Evolutionary conservation across 345 rosid genomes (phyloP), one percentile per base, ranked within the genome.

Genomic region (Trapa incisa): DNA sequence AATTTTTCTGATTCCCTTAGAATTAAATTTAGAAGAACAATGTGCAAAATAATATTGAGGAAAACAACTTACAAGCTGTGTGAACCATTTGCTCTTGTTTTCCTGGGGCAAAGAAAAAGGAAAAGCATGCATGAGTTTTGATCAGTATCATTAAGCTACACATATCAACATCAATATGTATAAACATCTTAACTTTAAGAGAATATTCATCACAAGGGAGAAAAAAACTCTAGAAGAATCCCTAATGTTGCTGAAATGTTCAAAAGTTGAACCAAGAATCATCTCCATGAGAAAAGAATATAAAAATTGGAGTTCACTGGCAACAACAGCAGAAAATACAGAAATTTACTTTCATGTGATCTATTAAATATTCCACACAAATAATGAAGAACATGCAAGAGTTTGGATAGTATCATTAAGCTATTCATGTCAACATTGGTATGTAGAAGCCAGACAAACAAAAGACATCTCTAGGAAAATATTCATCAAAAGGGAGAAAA

Each of bases 31-130:
- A 32, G 38, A 54, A 58, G 13, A 58, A 58, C 32, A 58, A 58
- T 32, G 38, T 58, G 15, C 60, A 33, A n/a, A 54, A 35, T 4
- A 8, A 38, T 58, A 58, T 5, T 33, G 63, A 9, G 67, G n/a
- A 78, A 62, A 61, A 61, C 48, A 66, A 88, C 98, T 90, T 80
- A 91, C 97, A 65, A 70, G 88, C 75, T 70, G 78, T 54, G 69
- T 80, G 69, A 86, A 91, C 98, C 98, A 93, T 22, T 64, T 64
- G 76, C 62, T 88, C 82, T 75, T 83, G 47, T 82, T 87, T 41
- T 80, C 91, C 98, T 93, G 96, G 33, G 43, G 50, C 64, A 29
- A 41, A 16, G 41, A 50, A 53, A 13, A 64, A 52, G 41, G 64
- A 70, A 43, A 1, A 48, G 65, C 62, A n/a, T 11, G 56, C 37